These are phyloP conservation scores for Penicillium glabrum DNA, from an alignment of 2,329 filamentous ascomycete genomes.

Conservation along the genomic window DNA sequence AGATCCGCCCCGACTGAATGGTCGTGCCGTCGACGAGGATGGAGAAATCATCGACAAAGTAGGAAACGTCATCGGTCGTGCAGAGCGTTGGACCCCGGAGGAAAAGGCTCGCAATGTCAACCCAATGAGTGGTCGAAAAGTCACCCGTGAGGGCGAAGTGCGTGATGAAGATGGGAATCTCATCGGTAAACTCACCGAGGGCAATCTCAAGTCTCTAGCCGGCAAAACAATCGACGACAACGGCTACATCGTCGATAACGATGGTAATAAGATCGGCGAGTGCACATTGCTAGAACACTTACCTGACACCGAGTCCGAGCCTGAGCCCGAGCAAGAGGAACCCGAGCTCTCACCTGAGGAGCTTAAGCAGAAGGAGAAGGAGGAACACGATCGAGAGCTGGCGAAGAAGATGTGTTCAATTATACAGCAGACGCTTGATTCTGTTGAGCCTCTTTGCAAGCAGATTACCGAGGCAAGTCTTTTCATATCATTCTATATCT, in stretches of 20 bases:
- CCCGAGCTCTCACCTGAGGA: not conserved
- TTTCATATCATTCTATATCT: conserved; percentile 2
- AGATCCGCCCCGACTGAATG: conserved; percentile 68
- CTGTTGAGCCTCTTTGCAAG: not conserved
- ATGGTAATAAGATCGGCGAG: not conserved
- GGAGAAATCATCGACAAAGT: conserved; percentile 66
- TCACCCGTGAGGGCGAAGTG: conserved; percentile 52
- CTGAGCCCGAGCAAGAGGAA: not conserved
- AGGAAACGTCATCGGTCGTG: conserved; percentile 65
- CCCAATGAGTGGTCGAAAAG: conserved; percentile 56
- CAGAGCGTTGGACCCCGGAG: conserved; percentile 66
- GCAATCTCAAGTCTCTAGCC: conserved; percentile 34
- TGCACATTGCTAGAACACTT: not conserved
- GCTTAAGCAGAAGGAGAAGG: not conserved
- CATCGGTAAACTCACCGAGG: conserved; percentile 45
- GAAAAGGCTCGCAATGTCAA: conserved; percentile 55
- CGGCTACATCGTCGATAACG: not conserved
- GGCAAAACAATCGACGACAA: not conserved
- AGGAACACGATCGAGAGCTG: not conserved
- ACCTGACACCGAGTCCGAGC: not conserved
- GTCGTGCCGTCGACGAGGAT: conserved; percentile 71
- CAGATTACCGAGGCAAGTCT: not conserved
- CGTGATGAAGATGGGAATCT: conserved; percentile 45
- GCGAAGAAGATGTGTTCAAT: not conserved
- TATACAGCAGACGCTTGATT: not conserved